Base-by-base conservation (phyloP, 352 stramenopile species). In the Plasmopara halstedii region DNA sequence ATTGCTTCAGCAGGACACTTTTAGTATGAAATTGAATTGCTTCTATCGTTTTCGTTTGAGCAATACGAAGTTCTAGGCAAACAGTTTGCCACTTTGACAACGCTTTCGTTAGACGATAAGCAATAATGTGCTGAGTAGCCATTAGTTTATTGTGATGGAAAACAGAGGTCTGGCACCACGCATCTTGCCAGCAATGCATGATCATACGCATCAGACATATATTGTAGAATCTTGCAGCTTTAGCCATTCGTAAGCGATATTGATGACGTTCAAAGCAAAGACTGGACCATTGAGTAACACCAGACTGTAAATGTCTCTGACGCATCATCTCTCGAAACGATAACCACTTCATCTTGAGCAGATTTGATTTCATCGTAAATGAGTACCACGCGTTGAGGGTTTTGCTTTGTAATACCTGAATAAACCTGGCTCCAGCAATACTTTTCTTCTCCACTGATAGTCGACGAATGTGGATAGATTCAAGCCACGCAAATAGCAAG, bases 151-250 rank as follows among this genome's bases (percentile, higher is more conserved):
- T 60, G 2, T 33, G n/a, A 2, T 36, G 54, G 5, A 57, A 0
- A 13, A 22, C 22, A 6, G 39, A 42, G 37, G 38, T n/a, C 26
- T 54, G 48, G 15, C 49, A 51, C 53, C 53, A 56, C 15, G 33
- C 15, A 11, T 56, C 44, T 38, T 71, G 62, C 64, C 64, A 74
- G 1, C 44, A 20, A 43, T 54, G 64, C 29, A 74, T 62, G 4
- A 40, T 23, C 4, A 65, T 19, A 10, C 45, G 67, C 17, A 57
- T 15, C 0, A 72, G 34, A 37, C 62, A 72, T 20, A 67, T 50
- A 14, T 40, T 42, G 25, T 58, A 67, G 20, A 72, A 74, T 3
- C 19, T 53, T 0, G 39, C 32, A 8, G 64, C 64, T 11, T 37
- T 51, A 11, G 26, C 26, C 2, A 38, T 19, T 14, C 61, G 53